Evolutionary conservation across 1,284 basidiomycete species (phyloP).

Genomic region (Pascua guehoae): DNA sequence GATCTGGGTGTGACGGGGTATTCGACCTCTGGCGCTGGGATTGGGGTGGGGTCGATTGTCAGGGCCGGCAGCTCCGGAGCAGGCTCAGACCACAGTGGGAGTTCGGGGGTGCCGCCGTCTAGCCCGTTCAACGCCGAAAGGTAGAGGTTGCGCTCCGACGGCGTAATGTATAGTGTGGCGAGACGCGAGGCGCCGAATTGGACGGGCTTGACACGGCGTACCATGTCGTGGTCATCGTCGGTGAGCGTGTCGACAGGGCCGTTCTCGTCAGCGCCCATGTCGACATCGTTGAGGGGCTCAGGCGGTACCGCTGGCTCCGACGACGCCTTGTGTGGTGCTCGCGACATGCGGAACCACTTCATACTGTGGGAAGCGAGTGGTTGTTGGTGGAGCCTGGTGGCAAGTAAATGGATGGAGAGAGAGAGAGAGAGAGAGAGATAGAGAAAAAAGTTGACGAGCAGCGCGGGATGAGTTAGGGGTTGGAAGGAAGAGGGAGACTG

Average conservation of each 20-base stretch:
- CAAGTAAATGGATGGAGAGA: neutral
- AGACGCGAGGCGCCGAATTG: no score
- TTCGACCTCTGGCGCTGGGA: constrained; percentile 3
- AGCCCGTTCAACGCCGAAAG: constrained; percentile 39
- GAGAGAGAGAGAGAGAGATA: neutral
- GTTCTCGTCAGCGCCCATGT: neutral
- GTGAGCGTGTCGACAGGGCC: neutral
- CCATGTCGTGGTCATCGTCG: neutral
- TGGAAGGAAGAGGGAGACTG: no score
- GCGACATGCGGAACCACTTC: constrained; percentile 1
- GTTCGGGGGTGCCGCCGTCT: constrained; percentile 17
- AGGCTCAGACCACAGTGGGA: constrained; percentile 38
- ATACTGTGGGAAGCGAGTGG: neutral
- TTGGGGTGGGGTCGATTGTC: neutral
- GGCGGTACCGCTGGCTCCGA: constrained; percentile 5
- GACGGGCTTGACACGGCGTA: no score
- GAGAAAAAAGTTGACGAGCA: neutral
- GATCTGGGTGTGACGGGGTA: constrained; percentile 3
- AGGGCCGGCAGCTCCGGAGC: constrained; percentile 30
- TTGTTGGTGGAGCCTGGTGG: neutral
- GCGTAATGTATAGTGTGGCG: constrained; percentile 11
- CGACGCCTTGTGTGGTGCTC: constrained; percentile 3
- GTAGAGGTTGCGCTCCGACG: constrained; percentile 40
- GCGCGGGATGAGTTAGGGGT: no score
- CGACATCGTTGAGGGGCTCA: no score